These are phyloP conservation scores for Populus tomentosa DNA, from an alignment of 441 rosid species.

Conservation along the genomic window DNA sequence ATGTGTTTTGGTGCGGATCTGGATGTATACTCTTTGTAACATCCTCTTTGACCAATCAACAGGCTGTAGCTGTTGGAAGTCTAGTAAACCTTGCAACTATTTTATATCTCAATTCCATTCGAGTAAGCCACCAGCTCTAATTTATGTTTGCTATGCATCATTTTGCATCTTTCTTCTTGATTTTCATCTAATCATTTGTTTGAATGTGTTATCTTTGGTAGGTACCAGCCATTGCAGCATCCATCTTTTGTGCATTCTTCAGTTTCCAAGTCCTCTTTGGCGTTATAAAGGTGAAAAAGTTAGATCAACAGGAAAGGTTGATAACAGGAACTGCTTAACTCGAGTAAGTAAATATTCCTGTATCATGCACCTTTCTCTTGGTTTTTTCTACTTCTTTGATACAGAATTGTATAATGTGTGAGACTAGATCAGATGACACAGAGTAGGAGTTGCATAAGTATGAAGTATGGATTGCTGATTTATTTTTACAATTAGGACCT, in stretches of 20 bases:
- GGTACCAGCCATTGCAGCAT: constrained; percentile 80
- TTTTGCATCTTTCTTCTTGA: constrained; percentile 11
- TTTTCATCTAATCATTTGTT: constrained; percentile 8
- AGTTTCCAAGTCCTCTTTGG: constrained; percentile 80
- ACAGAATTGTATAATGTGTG: not conserved
- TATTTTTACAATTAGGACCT: not conserved
- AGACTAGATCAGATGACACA: not conserved
- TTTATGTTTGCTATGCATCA: not conserved
- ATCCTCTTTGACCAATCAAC: constrained; percentile 26
- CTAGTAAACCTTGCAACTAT: constrained; percentile 89
- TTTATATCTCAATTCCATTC: constrained; percentile 77
- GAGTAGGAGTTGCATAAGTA: not conserved
- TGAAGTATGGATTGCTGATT: not conserved
- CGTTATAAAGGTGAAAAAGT: constrained; percentile 70
- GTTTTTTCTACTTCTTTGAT: not conserved
- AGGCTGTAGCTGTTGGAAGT: constrained; percentile 97
- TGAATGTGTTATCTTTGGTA: constrained; percentile 21
- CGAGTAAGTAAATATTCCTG: constrained; percentile 25
- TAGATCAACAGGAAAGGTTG: constrained; percentile 80
- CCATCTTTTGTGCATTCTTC: constrained; percentile 66
- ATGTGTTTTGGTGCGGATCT: not conserved
- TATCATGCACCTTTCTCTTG: not conserved
- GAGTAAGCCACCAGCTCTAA: constrained; percentile 45
- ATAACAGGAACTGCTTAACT: constrained; percentile 88
- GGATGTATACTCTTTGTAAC: not conserved